Base-by-base conservation (phyloP, 768 basidiomycete species). In the Mycena olivaceomarginata region DNA sequence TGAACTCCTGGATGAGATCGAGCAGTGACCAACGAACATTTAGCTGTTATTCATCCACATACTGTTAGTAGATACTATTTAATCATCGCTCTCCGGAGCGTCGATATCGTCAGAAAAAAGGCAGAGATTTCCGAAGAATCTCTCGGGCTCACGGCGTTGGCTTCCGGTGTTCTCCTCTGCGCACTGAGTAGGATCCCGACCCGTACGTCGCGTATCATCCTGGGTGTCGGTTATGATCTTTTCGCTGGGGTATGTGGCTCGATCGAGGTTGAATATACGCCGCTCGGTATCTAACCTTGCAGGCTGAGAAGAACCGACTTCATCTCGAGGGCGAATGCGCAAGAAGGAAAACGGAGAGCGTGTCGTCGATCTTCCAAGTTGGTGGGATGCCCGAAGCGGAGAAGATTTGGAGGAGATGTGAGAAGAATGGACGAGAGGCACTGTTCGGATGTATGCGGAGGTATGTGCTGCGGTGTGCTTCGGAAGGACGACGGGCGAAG, bases 1-100 rank as follows among this genome's bases (percentile, higher is more conserved):
- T 88, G 45, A 87, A 89, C 68, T 86, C 88, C 9, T 15, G 25
- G 25, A 25, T 25, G 25, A 25, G 25, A 25, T 25, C 25, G 25
- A 25, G 25, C 25, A 10, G 43, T 15, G 15, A 15, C 8, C 53
- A n/a, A 25, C n/a, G 2, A 31, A 9, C 56, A 25, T 25, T 25
- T 11, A 22, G 25, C 5, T 25, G 11, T 22, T 16, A 57, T 57
- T n/a, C 56, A 57, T 57, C 12, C 25, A 9, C 31, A 12, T 25
- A 51, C 48, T 67, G 37, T 46, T 20, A 57, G 5, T 22, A 25
- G n/a, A 20, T 37, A 1, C n/a, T 20, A 22, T 41, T 70, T 53
- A 76, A 53, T 66, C 75, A 20, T 76, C 75, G 53, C 75, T 76
- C 10, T 76, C 75, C 22, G 64, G 56, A 13, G 18, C 64, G 15